Evolutionary conservation across 345 rosid genomes (phyloP).

Genomic region (Salix brachista): DNA sequence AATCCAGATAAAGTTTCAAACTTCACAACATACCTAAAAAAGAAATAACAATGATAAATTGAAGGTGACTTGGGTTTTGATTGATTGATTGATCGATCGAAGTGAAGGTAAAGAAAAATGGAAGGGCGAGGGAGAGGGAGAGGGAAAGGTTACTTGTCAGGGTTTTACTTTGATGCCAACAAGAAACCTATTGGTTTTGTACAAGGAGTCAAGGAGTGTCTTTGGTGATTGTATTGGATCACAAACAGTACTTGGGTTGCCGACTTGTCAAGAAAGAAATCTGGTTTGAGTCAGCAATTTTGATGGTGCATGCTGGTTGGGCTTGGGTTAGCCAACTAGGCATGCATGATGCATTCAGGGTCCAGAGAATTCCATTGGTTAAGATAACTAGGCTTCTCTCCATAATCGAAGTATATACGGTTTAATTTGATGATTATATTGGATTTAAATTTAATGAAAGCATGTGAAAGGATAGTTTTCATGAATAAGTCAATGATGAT

Average conservation of each 20-base stretch:
- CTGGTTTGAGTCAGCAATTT: neutral
- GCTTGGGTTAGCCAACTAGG: neutral
- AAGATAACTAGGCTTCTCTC: too few species aligned
- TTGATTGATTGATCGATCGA: constrained; percentile 1
- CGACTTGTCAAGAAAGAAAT: neutral
- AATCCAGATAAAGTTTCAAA: neutral
- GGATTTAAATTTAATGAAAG: neutral
- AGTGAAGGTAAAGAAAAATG: neutral
- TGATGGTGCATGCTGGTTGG: neutral
- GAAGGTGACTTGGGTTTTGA: constrained; percentile 9
- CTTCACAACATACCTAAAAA: constrained; percentile 37
- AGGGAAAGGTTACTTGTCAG: constrained; percentile 13
- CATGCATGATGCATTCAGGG: neutral
- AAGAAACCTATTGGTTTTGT: constrained; percentile 22
- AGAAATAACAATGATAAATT: constrained; percentile 8
- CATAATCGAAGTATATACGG: too few species aligned
- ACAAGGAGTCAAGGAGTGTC: neutral
- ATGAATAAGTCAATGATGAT: neutral
- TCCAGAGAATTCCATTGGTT: neutral
- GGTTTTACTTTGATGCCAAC: constrained; percentile 23
- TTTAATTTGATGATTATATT: neutral
- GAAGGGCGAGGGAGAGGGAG: neutral
- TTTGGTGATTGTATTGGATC: neutral
- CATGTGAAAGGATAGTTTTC: neutral
- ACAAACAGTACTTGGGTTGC: neutral